Evolutionary conservation across 2,329 filamentous ascomycete species (phyloP), one percentile per base, ranked within the genome.

Genomic region (Immersiporthe knoxdaviesiana): DNA sequence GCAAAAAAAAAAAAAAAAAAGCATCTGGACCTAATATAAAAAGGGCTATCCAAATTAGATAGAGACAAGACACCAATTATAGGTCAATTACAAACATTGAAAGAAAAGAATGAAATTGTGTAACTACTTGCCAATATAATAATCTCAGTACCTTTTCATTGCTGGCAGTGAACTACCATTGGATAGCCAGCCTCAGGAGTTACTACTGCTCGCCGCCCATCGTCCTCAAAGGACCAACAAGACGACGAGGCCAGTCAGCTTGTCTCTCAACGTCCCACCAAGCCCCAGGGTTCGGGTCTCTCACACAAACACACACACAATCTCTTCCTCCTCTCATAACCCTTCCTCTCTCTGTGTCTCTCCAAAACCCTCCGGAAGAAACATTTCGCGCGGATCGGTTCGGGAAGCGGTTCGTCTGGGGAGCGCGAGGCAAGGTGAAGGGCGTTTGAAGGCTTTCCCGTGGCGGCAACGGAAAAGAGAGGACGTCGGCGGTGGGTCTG

Each of bases 401-500:
- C 61, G 61, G 60, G 37, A 44, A 62, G 37, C 37, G 35, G 50
- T 24, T 52, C 50, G 50, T 24, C 24, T 27, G 50, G 50, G 50
- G 4, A 30, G 24, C 24, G 50, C n/a, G 35, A 58, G 58, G 35
- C 18, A 61, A 35, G 50, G 54, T 35, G 50, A 47, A 47, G 58
- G 32, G 30, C 30, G 32, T 54, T n/a, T n/a, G 21, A 24, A 8
- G 58, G 54, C 21, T 54, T 54, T 63, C 50, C 47, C 60, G 60
- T 54, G 66, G 65, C 60, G 61, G 65, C 44, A 68, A 56, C 65
- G 66, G 65, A 37, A 70, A 65, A 10, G 69, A 69, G 63, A 71
- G 69, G 69, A 71, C 67, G 69, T 71, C 69, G 69, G 66, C 50
- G 63, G 65, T 70, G 68, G 65, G 63, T 67, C 39, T 61, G 27